These are phyloP conservation scores for Xylaria castorea DNA, from an alignment of 495 filamentous ascomycete species.

Conservation along the genomic window DNA sequence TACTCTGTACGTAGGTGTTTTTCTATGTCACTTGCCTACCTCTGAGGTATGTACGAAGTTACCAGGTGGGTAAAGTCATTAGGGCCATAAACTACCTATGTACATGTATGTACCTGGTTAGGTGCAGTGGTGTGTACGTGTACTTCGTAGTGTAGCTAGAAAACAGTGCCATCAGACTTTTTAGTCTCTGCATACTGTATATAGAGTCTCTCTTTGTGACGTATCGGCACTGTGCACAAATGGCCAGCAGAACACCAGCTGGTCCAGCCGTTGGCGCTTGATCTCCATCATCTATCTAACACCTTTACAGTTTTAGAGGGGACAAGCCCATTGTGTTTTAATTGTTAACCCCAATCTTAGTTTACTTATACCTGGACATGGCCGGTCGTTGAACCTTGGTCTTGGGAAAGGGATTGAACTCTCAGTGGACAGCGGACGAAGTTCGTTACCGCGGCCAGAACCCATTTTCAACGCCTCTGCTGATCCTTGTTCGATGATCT, in stretches of 20 bases:
- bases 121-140: not conserved
- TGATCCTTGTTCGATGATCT: constrained; percentile 21
- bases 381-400: not conserved
- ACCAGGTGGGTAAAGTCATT: constrained; percentile 13
- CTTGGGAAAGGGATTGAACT: not conserved
- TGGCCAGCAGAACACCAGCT: not conserved
- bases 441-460: not conserved
- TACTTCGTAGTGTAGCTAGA: not conserved
- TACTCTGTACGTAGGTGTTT: not conserved
- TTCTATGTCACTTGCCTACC: constrained; percentile 15
- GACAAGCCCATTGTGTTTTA: not conserved
- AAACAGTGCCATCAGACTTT: not conserved
- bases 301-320: not conserved
- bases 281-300: not conserved
- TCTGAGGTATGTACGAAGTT: not conserved
- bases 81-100: constrained; percentile 18
- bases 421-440: not conserved
- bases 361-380: not conserved
- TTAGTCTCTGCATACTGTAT: not conserved
- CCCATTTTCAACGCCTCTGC: constrained; percentile 7
- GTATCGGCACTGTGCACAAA: not conserved
- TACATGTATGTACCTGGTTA: too few relatives aligned
- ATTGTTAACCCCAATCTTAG: not conserved
- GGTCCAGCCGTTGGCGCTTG: not conserved
- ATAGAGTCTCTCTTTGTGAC: not conserved